Base-by-base conservation (phyloP, 108 stramenopile species). In the Skeletonema menzelii region DNA sequence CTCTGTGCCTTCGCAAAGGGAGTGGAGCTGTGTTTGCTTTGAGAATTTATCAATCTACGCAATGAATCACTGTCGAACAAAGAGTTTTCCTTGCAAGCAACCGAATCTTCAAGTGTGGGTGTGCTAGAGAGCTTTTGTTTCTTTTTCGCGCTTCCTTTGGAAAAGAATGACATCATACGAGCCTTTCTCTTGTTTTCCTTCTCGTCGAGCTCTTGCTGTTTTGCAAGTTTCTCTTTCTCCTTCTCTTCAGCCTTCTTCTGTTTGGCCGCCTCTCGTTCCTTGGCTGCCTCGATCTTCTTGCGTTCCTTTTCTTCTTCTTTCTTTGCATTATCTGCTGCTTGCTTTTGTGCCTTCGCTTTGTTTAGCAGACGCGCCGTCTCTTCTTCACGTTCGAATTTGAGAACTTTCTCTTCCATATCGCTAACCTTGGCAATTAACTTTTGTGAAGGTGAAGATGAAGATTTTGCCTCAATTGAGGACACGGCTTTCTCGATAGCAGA, bases 381-480 rank as follows among this genome's bases (percentile, higher is more conserved):
- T 62, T 87, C 88, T 56, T 91, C 90, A 3, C 92, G 87, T 66
- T 89, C 90, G 57, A 79, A 91, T 47, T 91, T 91, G 22, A 91
- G 79, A 3, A 93, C 89, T 55, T 91, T 91, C 38, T 93, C 88
- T 73, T 93, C 92, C 75, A 79, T 84, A 30, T 73, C 80, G 27
- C 84, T 88, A 24, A 93, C 84, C 47, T 82, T 84, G 55, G 83
- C 87, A 30, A 82, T 49, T 12, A 65, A 20, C 10, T 34, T 65
- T 60, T 82, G 72, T 60, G 62, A 27, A 14, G 73, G 72, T 60
- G 62, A 27, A 14, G 73, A 53, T 58, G 59, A 22, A n/a, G 68
- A 59, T 30, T 38, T 59, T 27, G 58, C 40, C 62, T 73, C 31
- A 35, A 83, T 62, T 57, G 60, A 72, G 7, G 49, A 42, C 11